Evolutionary conservation across 2,329 filamentous ascomycete species (phyloP), one percentile per base, ranked within the genome.

Genomic region (Cadophora luteo-olivacea): DNA sequence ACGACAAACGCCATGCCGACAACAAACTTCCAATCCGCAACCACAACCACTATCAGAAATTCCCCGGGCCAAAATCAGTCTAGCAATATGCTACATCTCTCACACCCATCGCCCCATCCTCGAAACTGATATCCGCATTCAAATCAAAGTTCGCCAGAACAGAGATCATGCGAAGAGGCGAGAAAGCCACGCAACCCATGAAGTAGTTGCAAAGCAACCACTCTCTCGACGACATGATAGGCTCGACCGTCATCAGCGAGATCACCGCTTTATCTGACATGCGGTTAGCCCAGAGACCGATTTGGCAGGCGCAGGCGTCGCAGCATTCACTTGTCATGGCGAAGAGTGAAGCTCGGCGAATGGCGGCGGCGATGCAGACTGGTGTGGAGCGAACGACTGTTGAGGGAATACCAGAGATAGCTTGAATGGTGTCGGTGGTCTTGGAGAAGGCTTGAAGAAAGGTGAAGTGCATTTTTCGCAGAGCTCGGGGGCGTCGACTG

Each of bases 141-240:
- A 61, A 24, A 36, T 61, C 54, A 33, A 61, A 66, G 6, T 45
- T 45, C 24, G 54, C 41, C 25, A 61, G 41, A 25, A 61, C 58
- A 4, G 64, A 61, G 16, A 61, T n/a, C 5, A 67, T 25, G 24
- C 65, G 48, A 5, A 63, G 29, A 25, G 66, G 66, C 4, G 61
- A 64, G 38, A 60, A 68, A 7, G 60, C 61, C 48, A 68, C 66
- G 57, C 61, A 68, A 25, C 52, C 66, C 48, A 60, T 64, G 41
- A 61, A n/a, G 45, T 64, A 64, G 24, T 51, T 68, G 32, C 64
- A 52, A 33, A 68, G 25, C 19, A 64, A 24, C 65, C 66, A 68
- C n/a, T 68, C 61, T n/a, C 55, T 38, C 33, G 25, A 16, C 7
- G 22, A 51, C 19, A 66, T 45, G 19, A 22, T 36, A 36, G 29